Evolutionary conservation across 352 stramenopile species (phyloP), one percentile per base, ranked within the genome.

Genomic region (Phytopythium helicoides): DNA sequence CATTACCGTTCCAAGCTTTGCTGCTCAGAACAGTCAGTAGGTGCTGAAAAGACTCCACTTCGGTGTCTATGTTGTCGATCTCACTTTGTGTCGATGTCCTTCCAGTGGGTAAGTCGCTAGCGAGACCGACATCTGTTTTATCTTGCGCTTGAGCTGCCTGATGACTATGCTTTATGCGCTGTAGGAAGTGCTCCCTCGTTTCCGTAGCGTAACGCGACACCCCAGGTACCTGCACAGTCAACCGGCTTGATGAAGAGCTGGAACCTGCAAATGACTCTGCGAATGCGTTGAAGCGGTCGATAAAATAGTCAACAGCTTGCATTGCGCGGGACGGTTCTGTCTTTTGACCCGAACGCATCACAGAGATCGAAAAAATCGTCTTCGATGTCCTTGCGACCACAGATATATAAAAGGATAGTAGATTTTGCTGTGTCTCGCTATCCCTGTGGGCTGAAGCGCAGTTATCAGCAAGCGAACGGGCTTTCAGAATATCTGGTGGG

Each of bases 331-430:
- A 87, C 0, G 73, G 59, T 36, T 79, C 67, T 33, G 69, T 67
- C 31, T 81, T 87, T 59, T 89, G 78, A 0, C 81, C 78, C 0
- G 78, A 86, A 0, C 72, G 63, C 76, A 92, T 89, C 3, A 86
- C 53, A 1, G 65, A 61, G 9, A 92, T 12, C 0, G 69, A 68
- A 35, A 88, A 88, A 3, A 10, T 35, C n/a, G 69, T 86, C 3
- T 42, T 47, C 1, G 68, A 58, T 19, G 71, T 65, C 9, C 76
- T 38, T 0, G 74, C 62, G 6, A 87, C 58, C 46, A 89, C 78
- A 3, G 78, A 68, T 14, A 92, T 38, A 57, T 81, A 89, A 51
- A 89, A 89, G 1, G 48, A 48, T 14, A 79, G 28, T 1, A 15
- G 22, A 5, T 39, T 39, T 22, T 28, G 23, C 5, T 18, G 23